Base-by-base conservation (phyloP, 306 rosid genomes). In the Corylus avellana region DNA sequence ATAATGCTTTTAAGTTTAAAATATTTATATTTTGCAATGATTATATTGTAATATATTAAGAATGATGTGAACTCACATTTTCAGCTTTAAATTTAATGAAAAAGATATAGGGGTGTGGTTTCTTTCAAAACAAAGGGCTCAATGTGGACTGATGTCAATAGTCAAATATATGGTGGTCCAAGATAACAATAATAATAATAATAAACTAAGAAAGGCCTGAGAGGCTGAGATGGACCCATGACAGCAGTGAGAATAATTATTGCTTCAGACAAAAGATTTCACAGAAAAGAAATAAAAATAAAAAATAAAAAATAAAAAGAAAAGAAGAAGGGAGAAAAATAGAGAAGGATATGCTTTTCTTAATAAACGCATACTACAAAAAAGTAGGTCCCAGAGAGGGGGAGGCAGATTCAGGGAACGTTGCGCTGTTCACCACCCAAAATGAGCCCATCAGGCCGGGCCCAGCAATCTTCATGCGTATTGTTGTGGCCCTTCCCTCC, bases 221-320 rank as follows among this genome's bases (percentile, higher is more conserved):
- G 59, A 35, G 51, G 51, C 27, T 18, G 67, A 11, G 59, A 35
- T n/a, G 75, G 78, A 18, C 83, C 83, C 74, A 29, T 47, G 73
- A 22, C 62, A 58, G 78, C 78, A 39, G 11, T n/a, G 51, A 16
- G 27, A 55, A 18, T 17, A n/a, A 66, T 48, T n/a, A 20, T 37
- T 25, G 49, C 71, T 32, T 48, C 46, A 16, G 61, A 63, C 46
- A 27, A 55, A 77, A 42, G 55, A 25, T 22, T 4, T 55, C 14
- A 20, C 2, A 32, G 37, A n/a, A 29, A 22, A 78, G 25, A 9
- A 57, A 68, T 54, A 42, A 42, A 42, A 4, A 42, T 5, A 42
- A 42, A 42, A 5, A 2, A 32, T 32, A 32, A 32, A 32, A 0
- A 51, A 51, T 4, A 0, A 17, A 54, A 22, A 22, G 25, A 22